Evolutionary conservation across 2,329 filamentous ascomycete species (phyloP), one percentile per base, ranked within the genome.

Genomic region (Penicillium sp.): DNA sequence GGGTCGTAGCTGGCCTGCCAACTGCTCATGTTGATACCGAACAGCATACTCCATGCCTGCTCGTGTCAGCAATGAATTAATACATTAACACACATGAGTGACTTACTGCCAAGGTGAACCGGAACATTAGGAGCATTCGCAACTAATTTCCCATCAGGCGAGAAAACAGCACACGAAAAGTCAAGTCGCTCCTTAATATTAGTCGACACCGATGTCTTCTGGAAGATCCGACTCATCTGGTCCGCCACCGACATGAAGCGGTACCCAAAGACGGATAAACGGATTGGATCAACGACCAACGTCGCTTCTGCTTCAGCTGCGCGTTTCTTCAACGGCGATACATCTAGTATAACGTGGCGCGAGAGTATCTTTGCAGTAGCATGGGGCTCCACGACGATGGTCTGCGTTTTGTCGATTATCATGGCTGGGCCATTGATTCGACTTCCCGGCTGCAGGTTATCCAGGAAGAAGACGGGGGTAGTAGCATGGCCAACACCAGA

Each of bases 31-130:
- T 72, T 92, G 88, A 48, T 86, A 87, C 55, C 81, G 80, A 2
- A 92, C 87, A 57, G 88, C 91, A 3, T 87, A 91, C 7, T 85
- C 88, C 88, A 92, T 90, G n/a, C n/a, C n/a, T n/a, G n/a, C n/a
- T n/a, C n/a, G n/a, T n/a, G n/a, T n/a, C n/a, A n/a, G n/a, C n/a
- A n/a, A n/a, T n/a, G n/a, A n/a, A n/a, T n/a, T n/a, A n/a, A n/a
- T n/a, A n/a, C n/a, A n/a, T n/a, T n/a, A n/a, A n/a, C n/a, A n/a
- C n/a, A n/a, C n/a, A n/a, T n/a, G n/a, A n/a, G n/a, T n/a, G n/a
- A n/a, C n/a, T n/a, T n/a, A n/a, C n/a, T n/a, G n/a, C 89, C 89
- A 4, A 93, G 75, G 66, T 92, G 88, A 1, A 91, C 88, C 0
- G 89, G 89, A 16, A 93, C 46, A n/a, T 47, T 23, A n/a, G 46